Conservation (phyloP, 2,329 filamentous ascomycete species). For the Xylaria sp. region DNA sequence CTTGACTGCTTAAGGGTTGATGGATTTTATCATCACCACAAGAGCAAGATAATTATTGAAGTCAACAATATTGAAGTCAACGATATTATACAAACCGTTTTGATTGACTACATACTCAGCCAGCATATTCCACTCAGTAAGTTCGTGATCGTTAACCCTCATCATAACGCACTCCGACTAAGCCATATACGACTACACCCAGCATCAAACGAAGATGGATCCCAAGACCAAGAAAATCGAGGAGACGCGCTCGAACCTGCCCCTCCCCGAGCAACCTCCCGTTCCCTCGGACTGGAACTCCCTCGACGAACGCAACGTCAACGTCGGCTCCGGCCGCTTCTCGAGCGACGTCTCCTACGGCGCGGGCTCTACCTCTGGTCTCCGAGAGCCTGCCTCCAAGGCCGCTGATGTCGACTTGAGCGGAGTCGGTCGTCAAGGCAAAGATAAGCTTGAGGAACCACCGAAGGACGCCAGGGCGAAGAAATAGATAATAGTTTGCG, state of each 20-base stretch:
- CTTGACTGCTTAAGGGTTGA: neutral
- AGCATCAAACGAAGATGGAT: neutral
- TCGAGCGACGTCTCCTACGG: conserved; percentile 50
- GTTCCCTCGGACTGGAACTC: conserved; percentile 75
- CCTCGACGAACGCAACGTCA: conserved; percentile 60
- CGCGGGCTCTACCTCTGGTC: conserved; percentile 43
- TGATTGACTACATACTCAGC: no score
- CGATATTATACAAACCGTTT: no score
- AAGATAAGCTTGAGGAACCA: conserved; percentile 51
- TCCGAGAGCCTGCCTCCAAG: conserved; percentile 56
- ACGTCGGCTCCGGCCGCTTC: conserved; percentile 60
- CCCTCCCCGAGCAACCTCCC: conserved; percentile 72
- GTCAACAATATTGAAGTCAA: no score
- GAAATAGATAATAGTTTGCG: conserved; percentile 2
- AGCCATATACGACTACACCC: no score
- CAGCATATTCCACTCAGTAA: neutral
- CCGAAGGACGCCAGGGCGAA: conserved; percentile 49
- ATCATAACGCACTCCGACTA: no score
- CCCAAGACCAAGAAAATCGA: conserved; percentile 49
- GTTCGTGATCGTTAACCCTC: neutral
- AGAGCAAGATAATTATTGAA: no score
- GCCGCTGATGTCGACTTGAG: conserved; percentile 51
- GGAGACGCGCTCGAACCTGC: conserved; percentile 65
- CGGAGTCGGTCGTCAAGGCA: conserved; percentile 57
- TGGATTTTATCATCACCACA: no score